A percentile compares a stretch with the other conserved stretches of the same genome.
Evolutionary conservation across 805 yeast genomes (phyloP).

Genomic region (Scheffersomyces amazonensis): DNA sequence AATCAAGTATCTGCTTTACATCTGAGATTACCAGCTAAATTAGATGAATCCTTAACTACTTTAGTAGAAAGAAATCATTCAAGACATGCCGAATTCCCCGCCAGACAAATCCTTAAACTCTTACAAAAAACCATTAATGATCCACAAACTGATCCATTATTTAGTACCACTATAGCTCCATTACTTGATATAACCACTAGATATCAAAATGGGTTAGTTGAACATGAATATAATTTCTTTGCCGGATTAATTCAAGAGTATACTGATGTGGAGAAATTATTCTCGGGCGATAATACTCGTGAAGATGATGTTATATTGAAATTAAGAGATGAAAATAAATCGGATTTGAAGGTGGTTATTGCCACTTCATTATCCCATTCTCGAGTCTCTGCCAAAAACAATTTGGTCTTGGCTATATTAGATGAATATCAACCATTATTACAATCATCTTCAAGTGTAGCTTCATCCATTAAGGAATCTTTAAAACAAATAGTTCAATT

Average conservation of each 20-base stretch:
- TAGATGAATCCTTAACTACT: slow-evolving; percentile 65
- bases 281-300: slow-evolving; percentile 70
- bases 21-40: slow-evolving; percentile 76
- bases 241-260: slow-evolving; percentile 69
- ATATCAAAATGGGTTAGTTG: slow-evolving; percentile 71
- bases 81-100: slow-evolving; percentile 87
- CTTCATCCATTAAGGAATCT: slow-evolving; percentile 63
- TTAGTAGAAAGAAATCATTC: slow-evolving; percentile 63
- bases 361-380: slow-evolving; percentile 80
- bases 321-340: slow-evolving; percentile 84
- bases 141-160: slow-evolving; percentile 27
- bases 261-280: slow-evolving; percentile 72
- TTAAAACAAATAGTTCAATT: slow-evolving; percentile 81
- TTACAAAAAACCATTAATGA: slow-evolving; percentile 61
- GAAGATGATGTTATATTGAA: slow-evolving; percentile 87
- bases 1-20: slow-evolving; percentile 86
- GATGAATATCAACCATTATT: slow-evolving; percentile 77
- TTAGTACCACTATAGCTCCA: slow-evolving; percentile 66
- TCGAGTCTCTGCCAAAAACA: slow-evolving; percentile 90
- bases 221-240: slow-evolving; percentile 80
- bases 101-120: slow-evolving; percentile 73
- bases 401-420: slow-evolving; percentile 80
- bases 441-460: slow-evolving; percentile 68
- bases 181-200: slow-evolving; percentile 65
- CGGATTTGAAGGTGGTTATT: slow-evolving; percentile 71